Percentiles rank a stretch among this genome's conserved stretches.
phyloP scores from a whole-genome alignment of 2,329 filamentous ascomycete genomes.

The Verticillium longisporum region DNA sequence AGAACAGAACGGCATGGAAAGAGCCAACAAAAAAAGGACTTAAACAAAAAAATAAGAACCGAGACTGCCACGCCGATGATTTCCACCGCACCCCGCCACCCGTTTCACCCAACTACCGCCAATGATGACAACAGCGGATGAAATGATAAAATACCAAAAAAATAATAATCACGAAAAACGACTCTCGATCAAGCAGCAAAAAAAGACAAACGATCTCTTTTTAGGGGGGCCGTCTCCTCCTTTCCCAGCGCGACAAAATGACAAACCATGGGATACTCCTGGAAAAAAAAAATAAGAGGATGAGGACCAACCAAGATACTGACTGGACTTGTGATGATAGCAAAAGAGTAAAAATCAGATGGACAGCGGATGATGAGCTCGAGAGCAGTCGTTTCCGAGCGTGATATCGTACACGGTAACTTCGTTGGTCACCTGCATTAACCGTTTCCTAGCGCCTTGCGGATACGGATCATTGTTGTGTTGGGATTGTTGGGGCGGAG shows the following conservation, averaged over 20 bases:
- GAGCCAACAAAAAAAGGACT: no score
- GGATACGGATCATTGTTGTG: neutral
- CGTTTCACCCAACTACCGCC: neutral
- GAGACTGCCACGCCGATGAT: neutral
- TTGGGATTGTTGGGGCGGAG: neutral
- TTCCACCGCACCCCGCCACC: neutral
- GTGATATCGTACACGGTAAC: constrained; percentile 1
- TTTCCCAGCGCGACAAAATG: neutral
- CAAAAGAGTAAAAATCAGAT: neutral
- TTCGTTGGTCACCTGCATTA: neutral
- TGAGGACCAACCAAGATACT: neutral
- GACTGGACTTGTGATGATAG: neutral
- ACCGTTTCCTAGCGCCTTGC: neutral
- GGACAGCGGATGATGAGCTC: neutral
- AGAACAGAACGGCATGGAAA: neutral
- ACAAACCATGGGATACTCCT: neutral
- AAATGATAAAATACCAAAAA: no score
- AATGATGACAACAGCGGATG: neutral
- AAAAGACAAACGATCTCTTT: neutral
- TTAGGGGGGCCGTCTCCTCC: neutral
- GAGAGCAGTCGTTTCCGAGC: neutral
- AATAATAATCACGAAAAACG: neutral
- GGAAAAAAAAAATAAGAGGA: neutral
- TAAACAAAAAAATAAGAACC: neutral
- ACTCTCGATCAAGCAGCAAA: neutral